Base-by-base conservation (phyloP, 352 stramenopile species). In the Globisporangium okanoganense region DNA sequence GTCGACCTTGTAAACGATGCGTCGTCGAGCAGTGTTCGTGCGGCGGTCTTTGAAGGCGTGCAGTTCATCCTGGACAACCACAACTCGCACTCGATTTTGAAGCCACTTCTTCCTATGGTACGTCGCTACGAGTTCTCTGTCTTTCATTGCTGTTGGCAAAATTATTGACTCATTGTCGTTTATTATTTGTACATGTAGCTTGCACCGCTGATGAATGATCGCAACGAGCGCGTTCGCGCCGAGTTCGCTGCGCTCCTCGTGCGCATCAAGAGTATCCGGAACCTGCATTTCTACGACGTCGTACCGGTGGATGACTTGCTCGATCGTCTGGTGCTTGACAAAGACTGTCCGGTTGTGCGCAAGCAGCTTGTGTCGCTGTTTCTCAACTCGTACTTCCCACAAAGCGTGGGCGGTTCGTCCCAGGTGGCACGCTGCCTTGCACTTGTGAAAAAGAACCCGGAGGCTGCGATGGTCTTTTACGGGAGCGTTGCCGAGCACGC, bases 1-100 rank as follows among this genome's bases (percentile, higher is more conserved):
- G 77, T 92, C 45, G 82, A 95, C 65, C 70, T 95, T 14, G 83
- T 91, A 35, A 88, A 95, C 52, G 87, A 95, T 51, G 74, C 69
- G 0, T 87, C 79, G 8, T 92, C 82, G 1, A 89, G 74, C 47
- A 76, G 67, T 43, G 85, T 95, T n/a, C 85, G 87, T 27, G 83
- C 82, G 40, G 85, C 87, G 22, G 85, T 95, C 9, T 91, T 95
- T 60, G 76, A 92, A 75, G 87, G 81, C 38, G 65, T 94, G 29
- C 83, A 88, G 44, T 90, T 94, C 58, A 88, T 95, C 50, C 70
- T 95, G 43, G 83, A 95, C 65, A 94, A 94, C 56, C 87, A 95
- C 61, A 83, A 93, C 51, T 90, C 84, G 1, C 87, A 95, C 53
- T 73, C 80, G 18, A 86, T 95, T 58, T 63, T 95, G 36, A 95